A percentile compares a stretch with the other conserved stretches of the same genome.
phyloP scores from a whole-genome alignment of 2,329 filamentous ascomycete species.

The Aspergillus flavus region DNA sequence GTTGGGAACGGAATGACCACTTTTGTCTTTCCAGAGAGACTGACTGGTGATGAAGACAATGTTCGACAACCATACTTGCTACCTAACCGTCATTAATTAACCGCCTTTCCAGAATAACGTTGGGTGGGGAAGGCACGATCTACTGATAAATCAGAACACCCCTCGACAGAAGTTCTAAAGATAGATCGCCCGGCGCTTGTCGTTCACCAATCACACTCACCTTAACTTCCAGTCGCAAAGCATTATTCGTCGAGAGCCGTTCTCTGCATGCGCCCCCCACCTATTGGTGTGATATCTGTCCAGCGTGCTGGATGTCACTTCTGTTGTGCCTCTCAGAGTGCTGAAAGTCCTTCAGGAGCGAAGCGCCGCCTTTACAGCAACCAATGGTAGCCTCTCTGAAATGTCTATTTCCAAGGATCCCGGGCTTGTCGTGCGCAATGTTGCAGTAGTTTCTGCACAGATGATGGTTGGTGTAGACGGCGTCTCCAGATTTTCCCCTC shows the following conservation, averaged over 20 bases:
- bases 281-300: conserved; percentile 20
- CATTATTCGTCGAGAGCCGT: conserved; percentile 17
- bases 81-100: conserved; percentile 5
- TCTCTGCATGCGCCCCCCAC: conserved; percentile 24
- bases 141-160: neutral
- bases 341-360: conserved; percentile 14
- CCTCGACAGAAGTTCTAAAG: conserved; percentile 28
- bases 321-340: conserved; percentile 16
- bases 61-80: neutral
- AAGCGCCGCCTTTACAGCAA: conserved; percentile 20
- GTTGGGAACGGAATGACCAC: conserved; percentile 12
- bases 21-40: conserved; percentile 14
- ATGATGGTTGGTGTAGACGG: conserved; percentile 16
- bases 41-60: neutral
- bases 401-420: conserved; percentile 13
- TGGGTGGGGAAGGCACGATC: neutral
- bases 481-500: conserved; percentile 22
- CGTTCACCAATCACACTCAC: conserved; percentile 24
- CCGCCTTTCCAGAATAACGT: conserved; percentile 1
- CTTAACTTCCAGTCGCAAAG: conserved; percentile 15
- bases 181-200: conserved; percentile 35
- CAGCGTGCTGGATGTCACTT: conserved; percentile 3
- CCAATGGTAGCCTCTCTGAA: conserved; percentile 22
- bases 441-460: conserved; percentile 38
- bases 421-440: conserved; percentile 29